Evolutionary conservation across 2,329 filamentous ascomycete genomes (phyloP).

Genomic region (Epichloe sibirici): DNA sequence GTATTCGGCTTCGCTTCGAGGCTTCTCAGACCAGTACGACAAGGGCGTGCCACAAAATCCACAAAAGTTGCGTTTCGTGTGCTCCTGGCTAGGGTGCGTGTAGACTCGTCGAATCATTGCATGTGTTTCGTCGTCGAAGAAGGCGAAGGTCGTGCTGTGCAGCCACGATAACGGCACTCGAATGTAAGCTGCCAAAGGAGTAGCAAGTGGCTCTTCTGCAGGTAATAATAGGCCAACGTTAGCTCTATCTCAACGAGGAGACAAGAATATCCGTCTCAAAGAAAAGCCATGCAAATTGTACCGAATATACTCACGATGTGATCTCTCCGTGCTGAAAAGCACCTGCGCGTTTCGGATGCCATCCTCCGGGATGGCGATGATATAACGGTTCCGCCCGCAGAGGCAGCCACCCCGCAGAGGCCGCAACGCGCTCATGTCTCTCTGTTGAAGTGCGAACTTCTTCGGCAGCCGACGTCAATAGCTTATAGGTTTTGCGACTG

Average conservation of each 20-base stretch:
- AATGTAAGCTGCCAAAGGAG: constrained; percentile 68
- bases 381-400: constrained; percentile 77
- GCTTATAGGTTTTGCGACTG: background rate
- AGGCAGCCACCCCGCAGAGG: constrained; percentile 66
- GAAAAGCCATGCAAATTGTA: background rate
- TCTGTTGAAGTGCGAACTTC: background rate
- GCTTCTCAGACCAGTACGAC: constrained; percentile 70
- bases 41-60: constrained; percentile 84
- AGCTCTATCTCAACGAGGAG: background rate
- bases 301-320: constrained; percentile 52
- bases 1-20: constrained; percentile 57
- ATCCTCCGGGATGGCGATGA: constrained; percentile 53
- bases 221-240: background rate
- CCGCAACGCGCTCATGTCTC: constrained; percentile 33
- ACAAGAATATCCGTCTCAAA: background rate
- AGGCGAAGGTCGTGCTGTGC: constrained; percentile 60
- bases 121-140: constrained; percentile 67
- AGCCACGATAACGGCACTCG: constrained; percentile 75
- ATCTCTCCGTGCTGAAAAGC: constrained; percentile 59
- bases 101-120: constrained; percentile 55
- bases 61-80: constrained; percentile 68
- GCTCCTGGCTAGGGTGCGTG: constrained; percentile 43
- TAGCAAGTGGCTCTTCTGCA: constrained; percentile 52
- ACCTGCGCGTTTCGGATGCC: constrained; percentile 49
- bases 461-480: background rate